phyloP scores from a whole-genome alignment of 257 asterid genomes.

The Fraxinus cuspidata region DNA sequence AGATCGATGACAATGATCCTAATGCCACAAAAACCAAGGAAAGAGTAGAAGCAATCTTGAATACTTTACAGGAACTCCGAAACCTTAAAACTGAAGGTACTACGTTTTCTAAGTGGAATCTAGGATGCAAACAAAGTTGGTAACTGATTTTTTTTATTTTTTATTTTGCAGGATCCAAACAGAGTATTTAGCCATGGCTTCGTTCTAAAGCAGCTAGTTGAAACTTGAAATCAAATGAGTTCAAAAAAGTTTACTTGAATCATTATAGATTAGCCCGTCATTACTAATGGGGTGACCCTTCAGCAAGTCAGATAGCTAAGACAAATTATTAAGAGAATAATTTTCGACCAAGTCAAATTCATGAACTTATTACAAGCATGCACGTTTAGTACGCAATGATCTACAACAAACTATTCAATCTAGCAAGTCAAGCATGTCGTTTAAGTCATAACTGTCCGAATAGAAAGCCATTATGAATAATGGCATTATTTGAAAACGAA shows the following conservation, averaged over 20 bases:
- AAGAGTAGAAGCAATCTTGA: not conserved
- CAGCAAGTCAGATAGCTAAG: not conserved
- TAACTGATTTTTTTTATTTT: too few relatives aligned
- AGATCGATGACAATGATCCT: not conserved
- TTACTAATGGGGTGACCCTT: not conserved
- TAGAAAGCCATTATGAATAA: not conserved
- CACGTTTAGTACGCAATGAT: not conserved
- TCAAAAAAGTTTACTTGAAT: too few relatives aligned
- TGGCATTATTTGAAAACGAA: not conserved
- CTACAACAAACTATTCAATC: not conserved
- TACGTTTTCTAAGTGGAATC: too few relatives aligned
- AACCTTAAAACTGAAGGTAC: constrained; percentile 39
- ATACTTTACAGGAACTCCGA: not conserved
- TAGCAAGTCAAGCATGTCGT: not conserved
- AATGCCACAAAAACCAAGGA: not conserved
- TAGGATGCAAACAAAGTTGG: too few relatives aligned
- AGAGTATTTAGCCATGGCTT: too few relatives aligned
- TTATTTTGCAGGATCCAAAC: too few relatives aligned
- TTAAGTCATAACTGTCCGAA: not conserved
- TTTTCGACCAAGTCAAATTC: not conserved
- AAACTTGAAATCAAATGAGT: too few relatives aligned
- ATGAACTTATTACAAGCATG: too few relatives aligned
- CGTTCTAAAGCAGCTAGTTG: too few relatives aligned
- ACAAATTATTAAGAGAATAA: not conserved
- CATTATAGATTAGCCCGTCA: not conserved